Evolutionary conservation across 768 basidiomycete species (phyloP), one percentile per base, ranked within the genome.

Genomic region (Mycena amicta): DNA sequence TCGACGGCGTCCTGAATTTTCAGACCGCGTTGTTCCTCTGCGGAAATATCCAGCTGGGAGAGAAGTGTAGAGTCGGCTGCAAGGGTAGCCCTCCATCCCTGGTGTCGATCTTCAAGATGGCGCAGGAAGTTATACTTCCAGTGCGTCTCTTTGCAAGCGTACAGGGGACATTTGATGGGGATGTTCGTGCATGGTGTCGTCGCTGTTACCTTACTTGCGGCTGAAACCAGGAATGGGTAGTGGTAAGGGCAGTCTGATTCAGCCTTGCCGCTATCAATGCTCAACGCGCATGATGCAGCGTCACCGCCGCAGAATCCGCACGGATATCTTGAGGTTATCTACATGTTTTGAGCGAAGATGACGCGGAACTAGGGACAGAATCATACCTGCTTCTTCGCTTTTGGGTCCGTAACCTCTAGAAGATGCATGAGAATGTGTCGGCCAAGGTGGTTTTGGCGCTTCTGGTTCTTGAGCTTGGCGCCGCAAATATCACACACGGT

Each of bases 101-200:
- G 62, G 59, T 73, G 72, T n/a, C 49, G 26, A n/a, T 62, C 59
- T 20, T 29, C 22, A 29, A 71, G 66, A 55, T 73, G 71, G 1
- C 46, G 51, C n/a, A 23, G 40, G 31, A 71, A 67, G 51, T 73
- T 72, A 52, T 71, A 72, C 55, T 70, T 72, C 71, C 71, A 74
- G 22, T 70, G 66, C 1, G 65, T 57, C 3, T 64, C 62, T 1
- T 25, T 13, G 47, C 66, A 66, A 20, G 12, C 20, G 15, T 15
- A 15, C 15, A 72, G 49, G 1, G 20, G 5, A 49, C 72, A 74
- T 20, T 47, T 16, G 11, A 71, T 61, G 12, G 70, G 69, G 1
- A 68, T 57, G 61, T 74, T 74, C 27, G 72, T 74, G 50, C 65
- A 70, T 15, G 67, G 62, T 25, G 64, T 69, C 2, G 53, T 29